Evolutionary conservation across 345 rosid species (phyloP), one percentile per base, ranked within the genome.

Genomic region (Aquilaria yunnanensis): DNA sequence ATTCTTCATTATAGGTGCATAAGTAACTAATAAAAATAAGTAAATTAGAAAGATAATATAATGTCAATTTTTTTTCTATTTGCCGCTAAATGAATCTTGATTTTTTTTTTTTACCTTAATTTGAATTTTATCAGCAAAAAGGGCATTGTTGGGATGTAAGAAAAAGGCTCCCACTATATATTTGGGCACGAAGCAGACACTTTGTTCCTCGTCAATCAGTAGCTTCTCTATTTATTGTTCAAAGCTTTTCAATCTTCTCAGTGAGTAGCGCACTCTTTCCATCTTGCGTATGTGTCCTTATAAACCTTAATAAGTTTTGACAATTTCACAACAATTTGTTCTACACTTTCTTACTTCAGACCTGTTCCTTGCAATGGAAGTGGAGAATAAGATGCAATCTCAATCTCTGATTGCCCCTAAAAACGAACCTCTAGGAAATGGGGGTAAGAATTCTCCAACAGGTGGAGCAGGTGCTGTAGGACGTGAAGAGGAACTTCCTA

Each of bases 121-220:
- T 31, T 14, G 12, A 56, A 32, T 30, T 31, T 46, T 7, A 31
- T 14, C 11, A 5, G 6, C 30, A 23, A 9, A 2, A 12, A 47
- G 55, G 55, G 55, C 11, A 32, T 49, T 32, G 8, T 54, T 30
- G 53, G 12, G 47, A 61, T 61, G 50, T 13, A 61, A 32, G 45
- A 61, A 60, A 49, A 49, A 12, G 7, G 55, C 55, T 46, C 67
- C 33, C 33, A 59, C 55, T 43, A 33, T 30, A 50, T n/a, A 41
- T 12, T 12, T 13, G 13, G 14, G 6, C 6, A 23, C n/a, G 5
- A 16, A 9, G 32, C 12, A 51, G 29, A 51, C 33, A 56, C 13
- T 14, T 56, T 23, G 23, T 23, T 1, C 23, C 1, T 23, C 23
- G 23, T 23, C 23, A 23, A 1, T 23, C 23, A 56, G 12, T 33